Evolutionary conservation across 2,329 filamentous ascomycete genomes (phyloP).

Genomic region (Didymella lethalis): DNA sequence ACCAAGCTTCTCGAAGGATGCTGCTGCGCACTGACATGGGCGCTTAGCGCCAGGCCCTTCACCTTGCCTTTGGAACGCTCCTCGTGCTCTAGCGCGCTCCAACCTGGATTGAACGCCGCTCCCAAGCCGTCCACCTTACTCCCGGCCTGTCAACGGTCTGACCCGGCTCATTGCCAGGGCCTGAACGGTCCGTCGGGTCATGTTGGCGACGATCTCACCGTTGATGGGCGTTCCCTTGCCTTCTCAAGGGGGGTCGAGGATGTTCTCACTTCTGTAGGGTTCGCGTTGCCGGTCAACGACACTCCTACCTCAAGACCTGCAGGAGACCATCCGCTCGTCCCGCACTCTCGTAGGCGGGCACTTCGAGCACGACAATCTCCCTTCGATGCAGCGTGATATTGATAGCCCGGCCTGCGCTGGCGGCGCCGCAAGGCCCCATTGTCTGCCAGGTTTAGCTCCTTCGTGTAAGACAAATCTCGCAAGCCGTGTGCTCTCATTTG

Average conservation of each 20-base stretch:
- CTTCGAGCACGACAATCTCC: conserved; percentile 33
- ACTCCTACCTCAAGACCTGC: conserved; percentile 3
- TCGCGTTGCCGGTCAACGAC: conserved; percentile 2
- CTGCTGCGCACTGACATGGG: conserved; percentile 32
- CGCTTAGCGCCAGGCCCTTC: conserved; percentile 40
- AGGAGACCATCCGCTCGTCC: conserved; percentile 4
- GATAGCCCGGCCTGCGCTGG: conserved; percentile 41
- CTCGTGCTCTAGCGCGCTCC: conserved; percentile 29
- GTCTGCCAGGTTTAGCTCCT: conserved; percentile 40
- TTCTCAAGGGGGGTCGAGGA: background rate
- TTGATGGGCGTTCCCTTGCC: conserved; percentile 6
- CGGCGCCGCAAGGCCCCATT: conserved; percentile 31
- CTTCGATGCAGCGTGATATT: conserved; percentile 41
- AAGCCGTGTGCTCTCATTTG: conserved; percentile 39
- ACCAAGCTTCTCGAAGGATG: conserved; percentile 37
- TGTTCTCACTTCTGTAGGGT: background rate
- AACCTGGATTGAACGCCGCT: conserved; percentile 32
- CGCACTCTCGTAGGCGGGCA: conserved; percentile 17
- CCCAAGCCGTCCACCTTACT: conserved; percentile 40
- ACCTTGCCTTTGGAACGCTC: conserved; percentile 30
- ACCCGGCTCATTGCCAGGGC: conserved; percentile 47
- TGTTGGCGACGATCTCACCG: conserved; percentile 28
- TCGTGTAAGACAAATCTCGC: conserved; percentile 36
- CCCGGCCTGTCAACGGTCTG: conserved; percentile 38
- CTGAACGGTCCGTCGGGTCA: conserved; percentile 45